Conservation (phyloP, 306 rosid genomes). For the Abrus pulchellus region DNA sequence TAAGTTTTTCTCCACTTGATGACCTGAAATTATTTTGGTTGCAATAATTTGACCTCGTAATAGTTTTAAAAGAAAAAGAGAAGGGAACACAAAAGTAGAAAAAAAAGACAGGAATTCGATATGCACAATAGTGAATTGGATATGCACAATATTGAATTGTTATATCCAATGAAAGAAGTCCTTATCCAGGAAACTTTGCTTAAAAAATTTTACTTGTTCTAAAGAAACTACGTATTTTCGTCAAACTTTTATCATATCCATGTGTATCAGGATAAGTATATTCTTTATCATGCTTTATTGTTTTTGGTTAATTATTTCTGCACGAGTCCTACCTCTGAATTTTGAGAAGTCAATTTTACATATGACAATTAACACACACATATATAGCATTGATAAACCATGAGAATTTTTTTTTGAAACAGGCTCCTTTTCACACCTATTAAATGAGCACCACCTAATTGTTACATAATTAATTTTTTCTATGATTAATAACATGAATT, state of each 20-base stretch:
- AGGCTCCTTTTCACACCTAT: neutral
- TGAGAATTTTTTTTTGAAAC: neutral
- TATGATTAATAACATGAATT: neutral
- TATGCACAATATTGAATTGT: constrained; percentile 5
- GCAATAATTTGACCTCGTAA: neutral
- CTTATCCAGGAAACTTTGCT: constrained; percentile 18
- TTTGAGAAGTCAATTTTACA: neutral
- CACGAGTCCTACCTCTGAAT: neutral
- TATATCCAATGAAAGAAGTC: neutral
- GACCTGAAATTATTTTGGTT: constrained; percentile 18
- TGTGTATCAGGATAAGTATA: constrained; percentile 18
- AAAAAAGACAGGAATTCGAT: neutral
- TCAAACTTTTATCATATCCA: neutral
- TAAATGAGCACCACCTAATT: neutral
- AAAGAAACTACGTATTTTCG: neutral
- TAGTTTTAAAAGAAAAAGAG: neutral
- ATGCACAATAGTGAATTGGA: neutral
- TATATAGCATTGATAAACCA: neutral
- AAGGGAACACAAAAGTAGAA: neutral
- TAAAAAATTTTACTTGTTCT: constrained; percentile 4
- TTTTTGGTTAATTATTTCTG: neutral
- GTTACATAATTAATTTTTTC: neutral
- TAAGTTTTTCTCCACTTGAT: constrained; percentile 47
- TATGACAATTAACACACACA: neutral
- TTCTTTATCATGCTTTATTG: neutral